Conservation (phyloP, 2,329 filamentous ascomycete genomes). For the Fusarium piperis region DNA sequence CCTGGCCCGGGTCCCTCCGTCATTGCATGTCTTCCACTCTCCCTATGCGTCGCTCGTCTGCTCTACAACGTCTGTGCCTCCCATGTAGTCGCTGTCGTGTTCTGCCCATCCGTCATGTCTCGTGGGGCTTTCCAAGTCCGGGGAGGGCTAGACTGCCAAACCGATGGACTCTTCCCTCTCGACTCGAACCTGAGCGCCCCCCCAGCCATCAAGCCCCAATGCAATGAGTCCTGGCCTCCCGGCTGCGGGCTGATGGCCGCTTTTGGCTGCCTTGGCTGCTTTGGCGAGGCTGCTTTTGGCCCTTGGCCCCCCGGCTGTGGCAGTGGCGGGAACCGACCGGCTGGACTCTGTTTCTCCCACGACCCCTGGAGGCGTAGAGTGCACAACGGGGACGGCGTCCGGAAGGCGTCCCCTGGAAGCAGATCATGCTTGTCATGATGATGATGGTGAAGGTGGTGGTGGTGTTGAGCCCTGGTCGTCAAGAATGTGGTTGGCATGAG, state of each 20-base stretch:
- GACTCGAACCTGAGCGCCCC: not conserved
- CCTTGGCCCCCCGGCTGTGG: constrained; percentile 30
- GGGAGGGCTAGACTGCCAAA: constrained; percentile 31
- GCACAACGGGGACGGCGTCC: constrained; percentile 39
- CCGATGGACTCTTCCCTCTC: not conserved
- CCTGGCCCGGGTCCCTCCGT: constrained; percentile 21
- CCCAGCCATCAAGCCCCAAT: constrained; percentile 5
- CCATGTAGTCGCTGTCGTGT: not conserved
- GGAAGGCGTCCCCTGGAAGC: constrained; percentile 36
- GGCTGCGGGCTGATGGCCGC: constrained; percentile 22
- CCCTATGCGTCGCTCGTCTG: constrained; percentile 8
- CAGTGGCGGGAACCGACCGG: constrained; percentile 39
- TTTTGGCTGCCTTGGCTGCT: constrained; percentile 31
- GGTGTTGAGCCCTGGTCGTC: not conserved
- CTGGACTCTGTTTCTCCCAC: constrained; percentile 38
- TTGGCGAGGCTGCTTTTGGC: constrained; percentile 27
- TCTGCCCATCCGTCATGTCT: constrained; percentile 4
- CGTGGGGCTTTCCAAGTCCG: constrained; percentile 18
- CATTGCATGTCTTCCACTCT: constrained; percentile 8
- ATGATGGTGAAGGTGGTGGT: constrained; percentile 13
- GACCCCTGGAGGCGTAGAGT: constrained; percentile 37
- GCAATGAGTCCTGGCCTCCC: constrained; percentile 6
- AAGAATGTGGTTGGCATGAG: constrained; percentile 1
- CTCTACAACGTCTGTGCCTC: constrained; percentile 5
- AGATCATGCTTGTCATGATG: constrained; percentile 30